Evolutionary conservation across 805 yeast species (phyloP), one percentile per base, ranked within the genome.

Genomic region (Wickerhamomyces rabaulensis): DNA sequence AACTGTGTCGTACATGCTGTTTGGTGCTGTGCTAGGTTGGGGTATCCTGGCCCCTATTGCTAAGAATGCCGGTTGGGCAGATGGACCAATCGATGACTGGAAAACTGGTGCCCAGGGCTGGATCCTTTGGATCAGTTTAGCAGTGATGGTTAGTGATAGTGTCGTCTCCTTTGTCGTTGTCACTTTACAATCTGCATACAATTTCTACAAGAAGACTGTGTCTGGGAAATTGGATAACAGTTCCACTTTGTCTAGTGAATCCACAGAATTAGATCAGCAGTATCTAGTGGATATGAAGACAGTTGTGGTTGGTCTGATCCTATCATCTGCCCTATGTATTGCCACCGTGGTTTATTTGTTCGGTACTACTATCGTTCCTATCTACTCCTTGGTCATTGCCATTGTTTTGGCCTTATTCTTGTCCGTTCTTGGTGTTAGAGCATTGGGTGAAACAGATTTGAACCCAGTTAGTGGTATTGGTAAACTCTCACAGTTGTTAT

Each of bases 401-500:
- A 76, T 92, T 5, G 51, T 83, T 0, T 56, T 94, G 20, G 96
- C 98, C 0, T 68, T 92, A 21, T 68, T 90, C 48, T 73, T 92
- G 39, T 87, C 97, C 0, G 75, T 92, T 1, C 70, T 92, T 6
- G 98, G 96, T 2, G 95, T 94, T 1, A 73, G 98, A 40, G 97
- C 99, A 0, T 69, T 92, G 6, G 99, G 99, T 5, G 98, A 94
- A 63, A 94, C 99, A 0, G 99, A 92, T 66, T 74, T 92, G 52
- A 92, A 92, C 60, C 99, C 99, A 0, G 99, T 92, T 1, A 84
- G 95, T 57, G 98, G 98, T 0, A 91, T 92, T 22, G 98, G 99
- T 2, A 92, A 92, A 66, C 69, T 92, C 25, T 91, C 97, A 1
- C 99, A 92, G 63, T 70, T 92, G 42, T 65, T 94, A 2, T 89